Evolutionary conservation across 2,329 filamentous ascomycete genomes (phyloP), one percentile per base, ranked within the genome.

Genomic region (Neofusicoccum kwambonambiense): DNA sequence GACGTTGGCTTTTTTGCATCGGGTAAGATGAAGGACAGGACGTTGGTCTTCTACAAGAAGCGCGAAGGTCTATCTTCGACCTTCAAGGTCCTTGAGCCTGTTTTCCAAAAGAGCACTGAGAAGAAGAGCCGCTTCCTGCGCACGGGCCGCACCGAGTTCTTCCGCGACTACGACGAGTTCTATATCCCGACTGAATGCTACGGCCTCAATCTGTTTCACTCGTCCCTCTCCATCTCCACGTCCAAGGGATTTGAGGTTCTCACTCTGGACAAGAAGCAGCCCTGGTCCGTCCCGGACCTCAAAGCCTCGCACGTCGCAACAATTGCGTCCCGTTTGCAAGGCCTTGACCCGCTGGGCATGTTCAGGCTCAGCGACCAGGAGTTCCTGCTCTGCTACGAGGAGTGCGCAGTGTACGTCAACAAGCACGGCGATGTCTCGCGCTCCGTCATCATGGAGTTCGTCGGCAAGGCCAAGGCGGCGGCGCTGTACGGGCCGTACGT

Each of bases 111-210:
- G 75, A 90, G 93, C 0, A 89, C 91, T 0, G 91, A 96, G 73
- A 94, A 91, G 81, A 91, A 89, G 71, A 86, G 88, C 4, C 88
- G 92, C 8, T 82, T 89, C 68, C 88, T 87, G 74, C 82, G 88
- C 17, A 85, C 86, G 9, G 92, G 92, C 19, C 88, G 86, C 66
- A 97, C 94, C 0, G 95, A 99, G 71, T 94, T 94, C 71, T 99
- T 98, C 87, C 90, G 95, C 68, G 95, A 99, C 74, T 99, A 93
- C 76, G 95, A 99, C 80, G 95, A 98, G 70, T 99, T 99, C 79
- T 99, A 98, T 79, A 93, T 99, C 70, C 95, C 95, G 0, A 90
- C 91, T 2, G 96, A 99, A 75, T 97, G 93, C 77, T 97, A 90
- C 77, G 92, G 91, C 54, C 90, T 99, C 75, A 98, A 97, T 77